Evolutionary conservation across 768 basidiomycete genomes (phyloP), one percentile per base, ranked within the genome.

Genomic region (Termitomyces sp.): DNA sequence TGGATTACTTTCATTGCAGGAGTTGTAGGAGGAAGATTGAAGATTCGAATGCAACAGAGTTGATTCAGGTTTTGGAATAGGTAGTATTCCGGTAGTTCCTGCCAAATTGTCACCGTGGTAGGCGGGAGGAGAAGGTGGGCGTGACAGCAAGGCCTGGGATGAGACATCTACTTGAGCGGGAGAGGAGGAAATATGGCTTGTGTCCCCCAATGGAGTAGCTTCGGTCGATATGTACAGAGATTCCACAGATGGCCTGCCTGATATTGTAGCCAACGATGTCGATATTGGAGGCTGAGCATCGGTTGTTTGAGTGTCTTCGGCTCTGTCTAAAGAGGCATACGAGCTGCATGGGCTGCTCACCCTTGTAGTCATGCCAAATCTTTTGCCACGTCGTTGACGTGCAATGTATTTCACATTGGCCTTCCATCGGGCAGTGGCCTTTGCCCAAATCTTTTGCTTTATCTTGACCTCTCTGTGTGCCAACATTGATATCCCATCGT

Each of bases 391-490:
- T 54, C 88, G 75, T 47, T 82, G 80, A 37, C 86, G 79, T 8
- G 82, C 81, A n/a, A 80, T 71, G 54, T 80, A 74, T 26, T 82
- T 80, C 10, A 81, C 77, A 51, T 84, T 83, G 2, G 79, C 80
- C 59, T 75, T 82, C 88, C 88, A 91, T 43, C 85, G 77, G 8
- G 82, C 82, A 1, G 80, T 82, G 2, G 87, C 87, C 56, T 71
- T 76, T 0, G 78, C 76, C 87, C 86, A 88, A 46, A 84, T 62
- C 60, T 79, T 82, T 65, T 84, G 79, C 58, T 80, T 80, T 5
- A 66, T 65, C 51, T 74, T 79, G 8, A 68, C 66, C 45, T 82
- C 80, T 57, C 73, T 77, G 57, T 82, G 78, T 15, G 32, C 17
- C 10, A 54, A 57, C 41, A 68, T 66, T 5, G 59, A 65, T 44